Evolutionary conservation across 345 rosid genomes (phyloP), one percentile per base, ranked within the genome.

Genomic region (Excoecaria agallocha): DNA sequence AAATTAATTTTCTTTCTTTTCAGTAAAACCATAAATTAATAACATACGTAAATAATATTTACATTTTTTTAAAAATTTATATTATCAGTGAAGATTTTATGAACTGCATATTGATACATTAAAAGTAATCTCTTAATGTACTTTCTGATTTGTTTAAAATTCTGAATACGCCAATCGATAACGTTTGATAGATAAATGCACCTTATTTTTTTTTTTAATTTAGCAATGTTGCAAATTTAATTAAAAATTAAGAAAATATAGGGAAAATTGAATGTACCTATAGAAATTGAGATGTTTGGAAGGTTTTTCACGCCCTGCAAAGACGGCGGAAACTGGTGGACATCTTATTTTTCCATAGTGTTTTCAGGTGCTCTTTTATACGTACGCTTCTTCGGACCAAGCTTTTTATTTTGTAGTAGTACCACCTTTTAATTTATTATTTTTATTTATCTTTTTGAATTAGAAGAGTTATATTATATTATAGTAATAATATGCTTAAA

Each of bases 251-350:
- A 43, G 1, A 43, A 43, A 1, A 6, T 43, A 6, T 43, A 43
- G 10, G 10, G 7, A 43, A n/a, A 45, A 10, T 12, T 39, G 22
- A 12, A 11, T 3, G 6, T 10, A 41, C 20, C 57, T 55, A 20
- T 57, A 62, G 24, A 65, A 12, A 55, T 4, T 52, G 55, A 12
- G 48, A 37, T 15, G 19, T 12, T 35, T n/a, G 68, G 69, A 38
- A 12, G 50, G n/a, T 55, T 50, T 43, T 43, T 61, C 55, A 50
- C 13, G 52, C 38, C 51, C 73, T 76, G 78, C 74, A 76, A 76
- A 69, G 74, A 69, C 78, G 78, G 69, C 79, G 78, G 74, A 49
- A 9, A 75, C 43, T 68, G 58, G 5, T 30, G 66, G 78, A 13
- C 48, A 24, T 25, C 30, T 11, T 15, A 6, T 25, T 74, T 54